These are phyloP conservation scores for Hyaloscypha variabilis DNA, from an alignment of 495 filamentous ascomycete species.

Conservation along the genomic window DNA sequence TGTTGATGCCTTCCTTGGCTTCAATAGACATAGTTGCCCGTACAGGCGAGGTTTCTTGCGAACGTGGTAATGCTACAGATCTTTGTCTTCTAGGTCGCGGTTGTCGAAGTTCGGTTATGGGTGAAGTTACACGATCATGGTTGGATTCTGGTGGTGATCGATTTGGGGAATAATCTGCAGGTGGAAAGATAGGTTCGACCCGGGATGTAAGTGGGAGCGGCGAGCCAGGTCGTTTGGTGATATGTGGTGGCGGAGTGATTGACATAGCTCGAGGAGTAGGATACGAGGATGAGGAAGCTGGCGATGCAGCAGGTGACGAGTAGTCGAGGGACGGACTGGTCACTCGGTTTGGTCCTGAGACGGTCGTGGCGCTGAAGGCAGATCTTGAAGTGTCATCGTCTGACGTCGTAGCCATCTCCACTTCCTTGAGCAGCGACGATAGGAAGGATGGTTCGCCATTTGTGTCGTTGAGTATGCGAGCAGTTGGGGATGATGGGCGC, in stretches of 20 bases:
- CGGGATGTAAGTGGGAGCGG: constrained; percentile 69
- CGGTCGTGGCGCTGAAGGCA: constrained; percentile 32
- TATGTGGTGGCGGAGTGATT: constrained; percentile 70
- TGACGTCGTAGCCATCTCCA: constrained; percentile 66
- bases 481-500: constrained; percentile 30
- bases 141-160: constrained; percentile 52
- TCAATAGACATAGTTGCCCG: constrained; percentile 62
- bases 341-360: constrained; percentile 33
- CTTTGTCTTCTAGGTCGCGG: constrained; percentile 47
- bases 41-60: constrained; percentile 57
- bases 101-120: constrained; percentile 46
- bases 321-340: constrained; percentile 50
- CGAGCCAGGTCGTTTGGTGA: constrained; percentile 64
- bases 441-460: constrained; percentile 67
- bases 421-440: constrained; percentile 81
- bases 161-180: constrained; percentile 61
- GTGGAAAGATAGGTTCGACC: constrained; percentile 63
- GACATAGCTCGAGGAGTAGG: constrained; percentile 72
- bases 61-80: constrained; percentile 41
- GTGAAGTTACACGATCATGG: constrained; percentile 2
- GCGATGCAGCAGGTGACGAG: constrained; percentile 74
- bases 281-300: constrained; percentile 61
- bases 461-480: constrained; percentile 39
- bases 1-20: constrained; percentile 79
- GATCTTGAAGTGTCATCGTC: constrained; percentile 56